These are phyloP conservation scores for Collybiopsis luxurians DNA, from an alignment of 768 basidiomycete genomes.

Conservation along the genomic window DNA sequence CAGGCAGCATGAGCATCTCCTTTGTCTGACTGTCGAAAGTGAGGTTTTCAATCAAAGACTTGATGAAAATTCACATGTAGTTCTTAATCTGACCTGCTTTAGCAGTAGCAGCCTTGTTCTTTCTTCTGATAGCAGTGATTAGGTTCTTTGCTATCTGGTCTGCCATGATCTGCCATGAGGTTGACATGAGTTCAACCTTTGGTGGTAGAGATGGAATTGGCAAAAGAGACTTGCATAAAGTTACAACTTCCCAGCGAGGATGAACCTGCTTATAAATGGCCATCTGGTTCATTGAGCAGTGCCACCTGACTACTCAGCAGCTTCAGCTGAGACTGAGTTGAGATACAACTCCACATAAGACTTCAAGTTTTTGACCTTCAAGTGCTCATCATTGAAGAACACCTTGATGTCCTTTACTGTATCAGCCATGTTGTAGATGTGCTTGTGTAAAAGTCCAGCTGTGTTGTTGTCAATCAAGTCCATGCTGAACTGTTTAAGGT, in stretches of 20 bases:
- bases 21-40: constrained; percentile 99
- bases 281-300: constrained; percentile 73
- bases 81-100: constrained; percentile 94
- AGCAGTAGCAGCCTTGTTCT: constrained; percentile 95
- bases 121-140: constrained; percentile 83
- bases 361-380: constrained; percentile 95
- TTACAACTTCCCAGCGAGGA: constrained; percentile 90
- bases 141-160: constrained; percentile 89
- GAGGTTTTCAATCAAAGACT: constrained; percentile 94
- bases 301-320: constrained; percentile 71
- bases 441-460: constrained; percentile 82
- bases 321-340: constrained; percentile 70
- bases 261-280: constrained; percentile 81
- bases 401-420: constrained; percentile 92
- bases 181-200: constrained; percentile 96
- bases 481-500: constrained; percentile 92
- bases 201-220: constrained; percentile 94
- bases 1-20: constrained; percentile 84
- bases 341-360: constrained; percentile 96
- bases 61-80: constrained; percentile 98
- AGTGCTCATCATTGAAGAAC: constrained; percentile 84
- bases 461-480: constrained; percentile 88
- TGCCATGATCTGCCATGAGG: constrained; percentile 68
- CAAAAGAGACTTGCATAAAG: constrained; percentile 94
- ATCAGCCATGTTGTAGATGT: constrained; percentile 97